Conservation (phyloP, 345 rosid species). For the Pistacia atlantica region DNA sequence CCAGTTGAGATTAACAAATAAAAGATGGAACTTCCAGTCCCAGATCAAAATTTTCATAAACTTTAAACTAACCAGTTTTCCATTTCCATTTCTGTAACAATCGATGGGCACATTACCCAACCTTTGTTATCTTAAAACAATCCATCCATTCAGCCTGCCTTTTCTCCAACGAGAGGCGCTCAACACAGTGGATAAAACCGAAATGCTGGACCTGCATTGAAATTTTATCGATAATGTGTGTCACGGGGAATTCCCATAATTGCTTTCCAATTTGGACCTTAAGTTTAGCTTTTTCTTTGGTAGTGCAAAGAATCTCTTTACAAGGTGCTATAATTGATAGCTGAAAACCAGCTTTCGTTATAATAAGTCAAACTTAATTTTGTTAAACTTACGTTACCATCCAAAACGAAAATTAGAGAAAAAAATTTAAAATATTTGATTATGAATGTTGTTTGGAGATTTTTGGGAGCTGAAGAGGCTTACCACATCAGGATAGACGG, state of each 20-base stretch:
- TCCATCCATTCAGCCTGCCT: constrained; percentile 47
- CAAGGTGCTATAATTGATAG: not conserved
- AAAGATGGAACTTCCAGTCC: not conserved
- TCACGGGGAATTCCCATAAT: not conserved
- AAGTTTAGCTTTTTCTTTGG: not conserved
- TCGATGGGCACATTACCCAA: constrained; percentile 41
- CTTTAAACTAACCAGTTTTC: constrained; percentile 44
- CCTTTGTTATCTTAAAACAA: constrained; percentile 48
- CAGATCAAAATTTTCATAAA: not conserved
- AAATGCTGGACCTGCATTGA: constrained; percentile 51
- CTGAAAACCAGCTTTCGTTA: not conserved
- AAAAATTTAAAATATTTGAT: not conserved
- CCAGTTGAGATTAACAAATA: not conserved
- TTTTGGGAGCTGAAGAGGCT: constrained; percentile 11
- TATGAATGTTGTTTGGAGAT: not conserved
- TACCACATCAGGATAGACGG: constrained; percentile 57
- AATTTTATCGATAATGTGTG: not conserved
- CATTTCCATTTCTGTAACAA: constrained; percentile 59
- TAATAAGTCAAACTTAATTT: not conserved
- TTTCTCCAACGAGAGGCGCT: constrained; percentile 41
- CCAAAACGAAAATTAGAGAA: not conserved
- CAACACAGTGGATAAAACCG: constrained; percentile 55
- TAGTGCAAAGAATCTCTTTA: not conserved
- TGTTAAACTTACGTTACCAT: too few species aligned
- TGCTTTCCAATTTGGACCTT: not conserved